A percentile compares a stretch with the other conserved stretches of the same genome.
Evolutionary conservation across 2,329 filamentous ascomycete genomes (phyloP).

Genomic region (Diaporthe destruens): DNA sequence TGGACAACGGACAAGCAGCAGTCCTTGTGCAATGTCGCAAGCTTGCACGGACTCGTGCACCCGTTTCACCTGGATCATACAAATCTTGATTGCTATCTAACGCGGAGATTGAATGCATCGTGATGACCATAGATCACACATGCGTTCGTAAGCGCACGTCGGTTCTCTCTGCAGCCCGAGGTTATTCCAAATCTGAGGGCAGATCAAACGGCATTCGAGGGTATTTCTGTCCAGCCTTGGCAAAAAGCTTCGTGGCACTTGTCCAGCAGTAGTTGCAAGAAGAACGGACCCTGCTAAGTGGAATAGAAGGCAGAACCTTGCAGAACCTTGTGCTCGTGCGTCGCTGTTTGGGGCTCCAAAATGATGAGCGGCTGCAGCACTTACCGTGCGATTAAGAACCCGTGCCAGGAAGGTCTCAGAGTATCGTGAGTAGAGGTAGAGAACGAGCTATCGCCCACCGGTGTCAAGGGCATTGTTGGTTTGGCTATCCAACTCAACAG

Average conservation of each 20-base stretch:
- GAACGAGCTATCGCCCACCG: too few relatives aligned
- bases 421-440: not conserved
- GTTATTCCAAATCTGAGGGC: constrained; percentile 15
- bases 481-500: too few relatives aligned
- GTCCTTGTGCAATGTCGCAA: constrained; percentile 15
- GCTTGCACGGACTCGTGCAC: constrained; percentile 25
- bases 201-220: constrained; percentile 18
- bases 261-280: not conserved
- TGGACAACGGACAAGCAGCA: not conserved
- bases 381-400: not conserved
- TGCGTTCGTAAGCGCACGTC: not conserved
- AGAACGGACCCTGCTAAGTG: too few relatives aligned
- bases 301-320: not conserved
- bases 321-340: not conserved
- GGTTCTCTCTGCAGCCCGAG: not conserved
- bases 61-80: constrained; percentile 18
- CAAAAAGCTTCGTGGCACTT: constrained; percentile 8
- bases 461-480: not conserved
- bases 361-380: not conserved
- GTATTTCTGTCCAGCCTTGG: not conserved
- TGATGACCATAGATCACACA: not conserved
- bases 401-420: not conserved
- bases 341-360: not conserved
- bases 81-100: not conserved
- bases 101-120: not conserved